These are phyloP conservation scores for Rhynchosporium secalis DNA, from an alignment of 2,329 filamentous ascomycete species.

Conservation along the genomic window DNA sequence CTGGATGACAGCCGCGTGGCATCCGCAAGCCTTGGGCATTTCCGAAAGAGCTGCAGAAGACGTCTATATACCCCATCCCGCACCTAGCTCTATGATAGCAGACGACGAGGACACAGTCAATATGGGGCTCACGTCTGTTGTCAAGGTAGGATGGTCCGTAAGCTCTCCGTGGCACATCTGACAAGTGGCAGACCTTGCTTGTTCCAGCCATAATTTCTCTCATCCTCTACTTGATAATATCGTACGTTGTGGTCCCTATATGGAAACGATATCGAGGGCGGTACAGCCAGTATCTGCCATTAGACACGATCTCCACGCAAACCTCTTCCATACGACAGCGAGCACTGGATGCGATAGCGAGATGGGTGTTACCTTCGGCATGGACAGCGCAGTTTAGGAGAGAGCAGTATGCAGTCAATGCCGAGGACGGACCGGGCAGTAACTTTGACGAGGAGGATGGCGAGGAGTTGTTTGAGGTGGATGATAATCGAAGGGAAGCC, in stretches of 20 bases:
- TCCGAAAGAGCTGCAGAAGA: constrained; percentile 19
- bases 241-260: constrained; percentile 64
- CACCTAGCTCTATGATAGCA: constrained; percentile 34
- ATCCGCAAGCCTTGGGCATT: constrained; percentile 14
- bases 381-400: constrained; percentile 50
- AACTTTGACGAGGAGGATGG: constrained; percentile 66
- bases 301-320: constrained; percentile 61
- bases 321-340: constrained; percentile 56
- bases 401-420: constrained; percentile 43
- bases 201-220: constrained; percentile 71
- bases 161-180: constrained; percentile 12
- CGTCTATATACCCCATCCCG: constrained; percentile 37
- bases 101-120: constrained; percentile 34
- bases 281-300: constrained; percentile 72
- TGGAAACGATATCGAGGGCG: constrained; percentile 70
- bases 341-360: constrained; percentile 45
- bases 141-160: constrained; percentile 33
- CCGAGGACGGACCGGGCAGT: constrained; percentile 47
- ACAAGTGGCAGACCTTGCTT: constrained; percentile 59
- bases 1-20: constrained; percentile 18
- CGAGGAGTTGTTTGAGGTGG: constrained; percentile 65
- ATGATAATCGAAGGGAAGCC: constrained; percentile 46
- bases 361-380: constrained; percentile 47
- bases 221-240: constrained; percentile 64
- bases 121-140: constrained; percentile 36